Percentiles rank a stretch among this genome's conserved stretches.
Evolutionary conservation across 1,284 basidiomycete species (phyloP).

Genomic region (Ceratobasidium papillatum): DNA sequence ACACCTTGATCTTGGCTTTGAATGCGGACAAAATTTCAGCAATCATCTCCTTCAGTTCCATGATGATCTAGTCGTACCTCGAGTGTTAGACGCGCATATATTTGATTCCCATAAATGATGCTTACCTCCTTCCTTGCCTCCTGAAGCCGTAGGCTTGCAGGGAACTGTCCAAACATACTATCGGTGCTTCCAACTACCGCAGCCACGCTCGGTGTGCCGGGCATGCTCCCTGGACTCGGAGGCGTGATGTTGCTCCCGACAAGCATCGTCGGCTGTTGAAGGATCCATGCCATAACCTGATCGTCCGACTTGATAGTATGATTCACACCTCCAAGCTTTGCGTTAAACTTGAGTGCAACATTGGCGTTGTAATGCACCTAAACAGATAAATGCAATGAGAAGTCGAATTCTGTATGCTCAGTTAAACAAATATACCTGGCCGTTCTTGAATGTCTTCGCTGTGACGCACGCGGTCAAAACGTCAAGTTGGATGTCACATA

Average conservation of each 20-base stretch:
- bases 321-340: conserved; percentile 81
- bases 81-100: not conserved
- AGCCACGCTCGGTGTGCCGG: conserved; percentile 75
- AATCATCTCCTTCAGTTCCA: conserved; percentile 72
- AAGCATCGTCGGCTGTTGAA: conserved; percentile 70
- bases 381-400: not conserved
- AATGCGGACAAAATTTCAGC: conserved; percentile 63
- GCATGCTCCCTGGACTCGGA: conserved; percentile 55
- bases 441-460: conserved; percentile 66
- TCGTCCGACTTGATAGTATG: conserved; percentile 62
- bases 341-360: conserved; percentile 80
- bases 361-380: conserved; percentile 79
- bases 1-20: conserved; percentile 56
- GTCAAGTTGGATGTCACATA: conserved; percentile 71
- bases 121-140: conserved; percentile 75
- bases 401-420: not conserved
- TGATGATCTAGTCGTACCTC: conserved; percentile 67
- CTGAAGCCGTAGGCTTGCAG: conserved; percentile 75
- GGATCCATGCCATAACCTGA: conserved; percentile 64
- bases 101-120: not conserved
- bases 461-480: conserved; percentile 75
- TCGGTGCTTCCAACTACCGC: conserved; percentile 80
- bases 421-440: conserved; percentile 54
- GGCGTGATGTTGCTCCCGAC: conserved; percentile 89
- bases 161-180: conserved; percentile 69